Base-by-base conservation (phyloP, 306 rosid species). In the Medicago truncatula region DNA sequence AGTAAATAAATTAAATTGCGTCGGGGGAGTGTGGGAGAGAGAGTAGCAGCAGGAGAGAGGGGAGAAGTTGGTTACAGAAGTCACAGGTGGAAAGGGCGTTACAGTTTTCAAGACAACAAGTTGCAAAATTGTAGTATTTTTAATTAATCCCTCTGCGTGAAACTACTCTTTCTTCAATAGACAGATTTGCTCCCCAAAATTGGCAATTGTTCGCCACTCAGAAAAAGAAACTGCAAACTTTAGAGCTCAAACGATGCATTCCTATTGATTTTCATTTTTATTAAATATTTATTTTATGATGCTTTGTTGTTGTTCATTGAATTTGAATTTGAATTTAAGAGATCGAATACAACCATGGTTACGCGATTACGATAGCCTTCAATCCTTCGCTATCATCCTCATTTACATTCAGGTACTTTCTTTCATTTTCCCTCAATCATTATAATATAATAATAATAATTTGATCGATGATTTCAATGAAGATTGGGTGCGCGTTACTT, bases 361-460 rank as follows among this genome's bases (percentile, higher is more conserved):
- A 39, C 97, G 97, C 81, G 98, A 94, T 82, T 94, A 90, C 89
- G 97, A 87, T 78, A 84, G 89, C 75, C 95, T 94, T 53, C 98
- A 91, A 36, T 92, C 87, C 15, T 63, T 90, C 63, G 98, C 96
- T 38, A 88, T 94, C 73, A 56, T 80, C 66, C 97, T 92, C 85
- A 81, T 94, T 68, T 92, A 94, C 87, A 78, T 92, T 80, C 98
- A 94, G 98, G 98, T 92, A 56, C 1, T 1, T n/a, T 3, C 62
- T 28, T 56, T 56, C 62, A 3, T 17, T 54, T 54, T 54, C 9
- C 56, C 6, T 54, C 13, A 8, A 56, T 75, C 15, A 36, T 65
- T 5, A 34, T 15, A 1, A 12, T 6, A 39, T 57, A 6, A 39
- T 38, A 2, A 38, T 38, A 5, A 38, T 39, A 3, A 49, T 49